phyloP scores from a whole-genome alignment of 2,329 filamentous ascomycete species.

The Claviceps arundinis region DNA sequence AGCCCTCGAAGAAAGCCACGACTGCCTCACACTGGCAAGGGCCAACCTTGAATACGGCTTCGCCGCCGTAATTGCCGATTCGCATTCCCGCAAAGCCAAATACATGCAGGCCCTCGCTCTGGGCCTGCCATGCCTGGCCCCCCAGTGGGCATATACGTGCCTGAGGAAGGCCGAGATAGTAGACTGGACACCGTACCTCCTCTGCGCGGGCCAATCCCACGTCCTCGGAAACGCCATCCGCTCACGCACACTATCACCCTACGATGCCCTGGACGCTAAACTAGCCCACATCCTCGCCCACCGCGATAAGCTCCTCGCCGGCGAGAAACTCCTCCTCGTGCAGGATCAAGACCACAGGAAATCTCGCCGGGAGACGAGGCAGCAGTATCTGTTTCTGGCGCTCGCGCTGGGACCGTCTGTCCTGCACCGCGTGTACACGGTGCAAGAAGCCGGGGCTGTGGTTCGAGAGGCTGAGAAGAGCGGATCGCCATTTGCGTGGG shows the following conservation, averaged over 20 bases:
- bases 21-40: slow-evolving; percentile 37
- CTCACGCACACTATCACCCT: slow-evolving; percentile 55
- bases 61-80: slow-evolving; percentile 72
- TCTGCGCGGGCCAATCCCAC: slow-evolving; percentile 70
- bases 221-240: slow-evolving; percentile 65
- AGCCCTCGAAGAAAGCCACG: slow-evolving; percentile 17
- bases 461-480: slow-evolving; percentile 37
- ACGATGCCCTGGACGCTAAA: slow-evolving; percentile 41
- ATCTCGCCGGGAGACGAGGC: slow-evolving; percentile 47
- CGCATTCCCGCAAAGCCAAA: slow-evolving; percentile 75
- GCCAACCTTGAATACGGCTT: slow-evolving; percentile 52
- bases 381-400: slow-evolving; percentile 68
- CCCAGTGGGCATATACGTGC: slow-evolving; percentile 69
- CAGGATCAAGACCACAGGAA: slow-evolving; percentile 40
- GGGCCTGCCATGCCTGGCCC: slow-evolving; percentile 72
- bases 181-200: slow-evolving; percentile 68
- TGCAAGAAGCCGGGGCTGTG: slow-evolving; percentile 49
- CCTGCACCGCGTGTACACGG: slow-evolving; percentile 51
- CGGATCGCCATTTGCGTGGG: slow-evolving; percentile 51
- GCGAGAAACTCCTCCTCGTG: slow-evolving; percentile 51
- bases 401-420: slow-evolving; percentile 58
- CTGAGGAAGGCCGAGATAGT: slow-evolving; percentile 46
- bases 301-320: slow-evolving; percentile 50
- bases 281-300: slow-evolving; percentile 43
- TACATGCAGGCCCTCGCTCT: slow-evolving; percentile 91